Base-by-base conservation (phyloP, 129 eudicot species). In the Erigeron canadensis region DNA sequence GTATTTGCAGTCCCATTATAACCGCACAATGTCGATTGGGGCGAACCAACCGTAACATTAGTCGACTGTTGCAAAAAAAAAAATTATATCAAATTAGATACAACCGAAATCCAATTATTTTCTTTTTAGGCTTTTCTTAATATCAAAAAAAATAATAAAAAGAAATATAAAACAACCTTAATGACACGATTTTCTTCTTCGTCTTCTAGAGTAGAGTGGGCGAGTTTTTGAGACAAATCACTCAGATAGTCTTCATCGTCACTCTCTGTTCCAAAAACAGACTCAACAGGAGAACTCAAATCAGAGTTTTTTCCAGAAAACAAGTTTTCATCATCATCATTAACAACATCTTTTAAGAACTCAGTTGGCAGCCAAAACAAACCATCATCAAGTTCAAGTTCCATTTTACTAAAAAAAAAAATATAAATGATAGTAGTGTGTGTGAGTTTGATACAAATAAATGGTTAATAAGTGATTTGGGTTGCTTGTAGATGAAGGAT, bases 361-460 rank as follows among this genome's bases (percentile, higher is more conserved):
- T 93, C 84, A 8, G 95, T 58, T 0, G 96, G 98, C 0, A 93
- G 80, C 98, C 98, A 89, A 51, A 87, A 93, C 90, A 81, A 88
- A 0, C 84, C 88, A 53, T 83, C 86, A 58, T 79, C 85, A 18
- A 84, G 12, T 10, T 82, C 85, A 10, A 78, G 81, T 18, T 87
- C 85, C 95, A 88, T 60, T 43, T 43, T 43, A 43, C 9, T 2
- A 10, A 43, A 43, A 0, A 18, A 19, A 18, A 19, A 55, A 17
- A 17, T 18, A 53, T 2, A 19, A 54, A 17, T 8, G 8, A 18
- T 5, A 54, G 19, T 18, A 2, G 55, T 48, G 56, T 50, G 4
- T 2, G 55, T 48, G 5, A 2, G 13, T 48, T 3, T 28, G 8
- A 28, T 9, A 19, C n/a, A 53, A 53, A 53, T 17, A 15, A 51